A percentile compares a stretch with the other conserved stretches of the same genome.
phyloP scores from a whole-genome alignment of 2,329 filamentous ascomycete genomes.

The Pseudocercospora fuligena region DNA sequence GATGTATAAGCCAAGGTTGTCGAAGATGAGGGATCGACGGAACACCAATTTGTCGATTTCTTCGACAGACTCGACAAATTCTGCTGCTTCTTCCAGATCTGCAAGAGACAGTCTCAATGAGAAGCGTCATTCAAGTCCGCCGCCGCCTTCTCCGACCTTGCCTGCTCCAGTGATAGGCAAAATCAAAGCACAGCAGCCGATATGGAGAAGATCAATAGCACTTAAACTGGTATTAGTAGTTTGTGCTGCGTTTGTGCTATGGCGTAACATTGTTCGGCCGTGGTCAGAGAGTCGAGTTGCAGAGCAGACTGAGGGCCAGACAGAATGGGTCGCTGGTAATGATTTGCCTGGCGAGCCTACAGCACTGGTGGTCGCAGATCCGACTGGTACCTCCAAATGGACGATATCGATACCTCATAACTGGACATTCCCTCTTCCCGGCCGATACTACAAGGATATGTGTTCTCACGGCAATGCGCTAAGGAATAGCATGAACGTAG shows the following conservation, averaged over 20 bases:
- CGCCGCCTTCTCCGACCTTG: slow-evolving; percentile 31
- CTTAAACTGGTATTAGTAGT: slow-evolving; percentile 22
- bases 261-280: slow-evolving; percentile 21
- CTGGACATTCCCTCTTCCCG: slow-evolving; percentile 68
- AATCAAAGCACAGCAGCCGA: slow-evolving; percentile 22
- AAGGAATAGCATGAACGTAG: slow-evolving; percentile 40
- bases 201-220: slow-evolving; percentile 20
- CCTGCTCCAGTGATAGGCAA: slow-evolving; percentile 32
- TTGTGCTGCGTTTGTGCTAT: slow-evolving; percentile 27
- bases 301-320: slow-evolving; percentile 48
- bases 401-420: slow-evolving; percentile 77
- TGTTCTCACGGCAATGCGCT: slow-evolving; percentile 60
- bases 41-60: slow-evolving; percentile 54
- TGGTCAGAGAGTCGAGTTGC: slow-evolving; percentile 33
- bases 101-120: slow-evolving; percentile 67
- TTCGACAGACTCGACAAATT: slow-evolving; percentile 67
- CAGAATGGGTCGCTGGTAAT: slow-evolving; percentile 69
- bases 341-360: slow-evolving; percentile 73
- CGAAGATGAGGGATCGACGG: slow-evolving; percentile 50
- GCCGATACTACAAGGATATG: slow-evolving; percentile 70
- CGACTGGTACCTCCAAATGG: slow-evolving; percentile 70
- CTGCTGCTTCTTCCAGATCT: slow-evolving; percentile 74
- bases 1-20: neutral
- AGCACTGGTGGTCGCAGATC: slow-evolving; percentile 71
- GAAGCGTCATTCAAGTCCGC: slow-evolving; percentile 44